Evolutionary conservation across 768 basidiomycete genomes (phyloP).

Genomic region (Suillus occidentalis): DNA sequence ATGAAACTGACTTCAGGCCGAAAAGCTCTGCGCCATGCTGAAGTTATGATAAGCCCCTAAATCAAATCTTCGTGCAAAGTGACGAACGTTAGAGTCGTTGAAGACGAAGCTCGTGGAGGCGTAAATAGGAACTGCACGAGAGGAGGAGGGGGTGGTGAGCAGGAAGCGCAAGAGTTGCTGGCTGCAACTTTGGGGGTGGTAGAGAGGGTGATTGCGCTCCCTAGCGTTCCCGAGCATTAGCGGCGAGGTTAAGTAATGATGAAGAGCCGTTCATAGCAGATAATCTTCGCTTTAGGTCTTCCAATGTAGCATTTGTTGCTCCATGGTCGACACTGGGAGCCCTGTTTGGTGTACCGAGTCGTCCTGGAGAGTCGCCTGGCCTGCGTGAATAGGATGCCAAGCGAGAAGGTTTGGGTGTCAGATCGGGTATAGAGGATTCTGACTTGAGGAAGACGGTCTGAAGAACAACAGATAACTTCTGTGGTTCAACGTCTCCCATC

Average conservation of each 20-base stretch:
- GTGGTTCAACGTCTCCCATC: constrained; percentile 71
- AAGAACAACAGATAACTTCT: constrained; percentile 85
- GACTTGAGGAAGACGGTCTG: constrained; percentile 86
- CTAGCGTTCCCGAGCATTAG: constrained; percentile 47
- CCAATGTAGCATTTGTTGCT: constrained; percentile 58
- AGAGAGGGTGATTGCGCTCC: constrained; percentile 24
- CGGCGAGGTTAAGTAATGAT: constrained; percentile 54
- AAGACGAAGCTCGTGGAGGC: constrained; percentile 56
- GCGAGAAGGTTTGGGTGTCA: constrained; percentile 38
- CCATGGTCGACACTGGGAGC: constrained; percentile 48
- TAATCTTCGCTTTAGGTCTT: constrained; percentile 76
- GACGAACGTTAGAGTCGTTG: constrained; percentile 48
- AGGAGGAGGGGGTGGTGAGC: too few relatives aligned
- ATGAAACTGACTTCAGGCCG: constrained; percentile 35
- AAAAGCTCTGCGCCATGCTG: constrained; percentile 59
- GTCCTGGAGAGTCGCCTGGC: constrained; percentile 39
- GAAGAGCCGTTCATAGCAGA: constrained; percentile 72
- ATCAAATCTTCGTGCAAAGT: neutral
- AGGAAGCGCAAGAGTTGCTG: constrained; percentile 26
- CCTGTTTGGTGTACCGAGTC: constrained; percentile 54
- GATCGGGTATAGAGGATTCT: constrained; percentile 40
- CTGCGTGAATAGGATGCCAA: constrained; percentile 38
- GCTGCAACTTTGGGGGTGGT: constrained; percentile 15
- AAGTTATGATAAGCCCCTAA: constrained; percentile 8
- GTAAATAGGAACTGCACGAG: constrained; percentile 64